Evolutionary conservation across 1,139 yeast species (phyloP).

Genomic region (Cylindricascospora bacillispora): DNA sequence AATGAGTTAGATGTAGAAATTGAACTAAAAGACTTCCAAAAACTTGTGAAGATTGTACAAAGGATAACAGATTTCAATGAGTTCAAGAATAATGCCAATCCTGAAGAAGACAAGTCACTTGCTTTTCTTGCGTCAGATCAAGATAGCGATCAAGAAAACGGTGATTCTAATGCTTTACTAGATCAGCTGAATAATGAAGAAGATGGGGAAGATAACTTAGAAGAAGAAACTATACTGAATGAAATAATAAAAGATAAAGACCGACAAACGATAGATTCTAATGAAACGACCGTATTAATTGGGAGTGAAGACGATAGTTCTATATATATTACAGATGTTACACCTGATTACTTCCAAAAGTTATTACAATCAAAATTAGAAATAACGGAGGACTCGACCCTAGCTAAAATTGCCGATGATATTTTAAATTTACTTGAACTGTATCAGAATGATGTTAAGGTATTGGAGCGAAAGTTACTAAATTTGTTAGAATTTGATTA

Average conservation of each 20-base stretch:
- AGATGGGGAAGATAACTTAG: slow-evolving; percentile 6
- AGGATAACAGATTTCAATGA: slow-evolving; percentile 39
- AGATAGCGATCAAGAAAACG: no score
- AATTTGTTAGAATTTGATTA: slow-evolving; percentile 40
- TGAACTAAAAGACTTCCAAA: slow-evolving; percentile 25
- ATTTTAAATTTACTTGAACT: not conserved
- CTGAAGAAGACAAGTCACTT: no score
- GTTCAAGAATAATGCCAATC: slow-evolving; percentile 28
- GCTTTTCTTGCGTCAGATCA: no score
- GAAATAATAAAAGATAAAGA: slow-evolving; percentile 30
- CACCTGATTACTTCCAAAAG: not conserved
- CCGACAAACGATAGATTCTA: no score
- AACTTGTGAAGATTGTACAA: slow-evolving; percentile 41
- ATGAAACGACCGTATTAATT: no score
- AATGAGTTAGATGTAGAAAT: slow-evolving; percentile 37
- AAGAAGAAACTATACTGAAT: slow-evolving; percentile 21
- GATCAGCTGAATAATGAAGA: no score
- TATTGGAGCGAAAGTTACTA: slow-evolving; percentile 40
- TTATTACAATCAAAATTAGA: not conserved
- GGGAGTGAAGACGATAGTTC: not conserved
- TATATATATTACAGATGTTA: not conserved
- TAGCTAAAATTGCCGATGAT: not conserved
- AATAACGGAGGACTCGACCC: not conserved
- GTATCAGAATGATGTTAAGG: slow-evolving; percentile 23
- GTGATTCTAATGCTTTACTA: no score